Evolutionary conservation across 768 basidiomycete species (phyloP), one percentile per base, ranked within the genome.

Genomic region (Pisolithus albus): DNA sequence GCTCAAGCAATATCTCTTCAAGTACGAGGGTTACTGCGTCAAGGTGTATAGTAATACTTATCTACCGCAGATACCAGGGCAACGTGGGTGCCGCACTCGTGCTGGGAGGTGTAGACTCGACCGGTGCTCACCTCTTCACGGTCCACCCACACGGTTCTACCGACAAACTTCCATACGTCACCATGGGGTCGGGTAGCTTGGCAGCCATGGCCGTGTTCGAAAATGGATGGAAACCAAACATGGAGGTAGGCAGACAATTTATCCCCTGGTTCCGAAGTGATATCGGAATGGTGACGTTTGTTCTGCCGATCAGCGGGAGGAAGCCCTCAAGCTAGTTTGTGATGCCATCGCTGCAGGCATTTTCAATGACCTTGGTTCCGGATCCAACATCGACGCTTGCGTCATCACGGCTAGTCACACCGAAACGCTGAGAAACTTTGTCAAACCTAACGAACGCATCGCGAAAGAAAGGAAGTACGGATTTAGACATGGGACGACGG

Each of bases 131-230:
- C 52, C 82, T 99, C 13, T 98, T 95, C 75, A 97, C 94, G 13
- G 84, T 99, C 57, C 83, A 86, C 54, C 93, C 96, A 0, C 94
- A 99, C 70, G 96, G 96, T 4, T 96, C 93, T 13, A 98, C 95
- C 0, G 96, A 98, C 74, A 98, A 98, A 70, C 77, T 99, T 19
- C 96, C 96, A 0, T 99, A 94, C 62, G 95, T 99, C 36, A 97
- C 96, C 1, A 97, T 98, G 95, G 96, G 96, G 32, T 93, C 90
- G 2, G 96, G 96, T 54, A 88, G 84, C 62, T 74, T 97, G 48
- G 96, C 96, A 2, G 96, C 96, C 16, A 99, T 99, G 96, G 94
- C 94, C 9, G 87, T 98, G 11, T 98, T 99, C 57, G 96, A 99
- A 68, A 83, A 78, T 49, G 66, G 75, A 18, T 99, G 92, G 93